Base-by-base conservation (phyloP, 148 eudicot species). In the Rhododendron ferrugineum region DNA sequence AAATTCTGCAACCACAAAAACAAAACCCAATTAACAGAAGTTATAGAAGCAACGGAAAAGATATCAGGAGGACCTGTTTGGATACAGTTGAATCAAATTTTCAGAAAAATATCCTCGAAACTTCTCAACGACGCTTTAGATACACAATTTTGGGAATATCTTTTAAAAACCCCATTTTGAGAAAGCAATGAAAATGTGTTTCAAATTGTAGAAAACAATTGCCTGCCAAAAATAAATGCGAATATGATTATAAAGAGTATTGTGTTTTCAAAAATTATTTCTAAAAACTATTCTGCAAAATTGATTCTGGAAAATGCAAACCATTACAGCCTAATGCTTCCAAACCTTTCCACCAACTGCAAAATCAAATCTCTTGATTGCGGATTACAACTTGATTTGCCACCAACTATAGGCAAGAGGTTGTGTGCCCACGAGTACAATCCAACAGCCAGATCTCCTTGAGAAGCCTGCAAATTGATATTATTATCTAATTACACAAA, bases 291-390 rank as follows among this genome's bases (percentile, higher is more conserved):
- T 70, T 70, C 37, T 30, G 40, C 75, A 32, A 70, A 64, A 14
- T 70, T 70, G 75, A 70, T 70, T 32, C 37, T 11, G 37, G 75
- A 70, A 32, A 70, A 13, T 30, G 75, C 37, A 70, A 66, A 70
- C 75, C 40, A 13, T 15, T 70, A 70, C 74, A 68, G 37, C 15
- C 16, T 15, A 66, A 78, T 18, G 23, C 40, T 42, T 37, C 36
- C 87, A n/a, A 68, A 92, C 98, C 98, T 93, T 88, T 93, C 95
- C 83, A 90, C 89, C 84, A 88, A 84, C 89, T 95, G 98, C 89
- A 95, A 89, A 87, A 93, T 88, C 90, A 93, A 88, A 88, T 93
- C 96, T 87, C 96, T 92, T 32, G 92, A 87, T 84, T 89, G 96
- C 56, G 98, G 96, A 89, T 92, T 94, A 86, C 89, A 90, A 74